Evolutionary conservation across 2,329 filamentous ascomycete species (phyloP).

Genomic region (Tolypocladium capitatum): DNA sequence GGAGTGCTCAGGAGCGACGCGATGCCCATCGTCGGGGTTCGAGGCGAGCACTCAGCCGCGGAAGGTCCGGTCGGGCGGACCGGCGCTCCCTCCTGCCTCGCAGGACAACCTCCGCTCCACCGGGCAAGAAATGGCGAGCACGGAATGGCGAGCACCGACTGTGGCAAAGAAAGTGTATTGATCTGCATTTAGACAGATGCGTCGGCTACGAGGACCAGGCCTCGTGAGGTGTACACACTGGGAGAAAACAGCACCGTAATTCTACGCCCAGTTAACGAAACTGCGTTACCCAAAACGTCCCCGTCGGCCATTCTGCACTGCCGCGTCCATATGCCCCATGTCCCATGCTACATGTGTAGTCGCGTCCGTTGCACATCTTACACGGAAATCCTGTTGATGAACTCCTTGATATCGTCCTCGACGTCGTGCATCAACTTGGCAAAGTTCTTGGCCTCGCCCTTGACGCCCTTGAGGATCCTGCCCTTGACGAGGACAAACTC

Average conservation of each 20-base stretch:
- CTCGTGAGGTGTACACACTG: constrained; percentile 3
- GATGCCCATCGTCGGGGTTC: not conserved
- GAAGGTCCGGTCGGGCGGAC: not conserved
- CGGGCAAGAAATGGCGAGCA: not conserved
- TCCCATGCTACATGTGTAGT: not conserved
- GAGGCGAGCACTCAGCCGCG: not conserved
- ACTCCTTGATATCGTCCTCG: constrained; percentile 47
- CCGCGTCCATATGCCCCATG: not conserved
- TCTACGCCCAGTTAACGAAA: constrained; percentile 2
- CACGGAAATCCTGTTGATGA: constrained; percentile 33
- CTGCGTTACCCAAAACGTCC: constrained; percentile 1
- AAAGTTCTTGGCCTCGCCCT: constrained; percentile 47
- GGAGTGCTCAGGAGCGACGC: not conserved
- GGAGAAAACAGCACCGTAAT: not conserved
- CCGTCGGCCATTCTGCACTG: not conserved
- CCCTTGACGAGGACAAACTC: constrained; percentile 46
- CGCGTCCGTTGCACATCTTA: not conserved
- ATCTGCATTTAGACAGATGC: constrained; percentile 4
- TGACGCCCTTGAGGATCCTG: constrained; percentile 40
- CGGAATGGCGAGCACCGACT: too few relatives aligned
- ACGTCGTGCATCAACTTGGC: constrained; percentile 51
- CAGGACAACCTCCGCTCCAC: too few relatives aligned
- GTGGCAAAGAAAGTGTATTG: constrained; percentile 3
- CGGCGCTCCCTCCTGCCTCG: not conserved
- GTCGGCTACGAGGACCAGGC: constrained; percentile 2